These are phyloP conservation scores for Rutidosis leptorrhynchoides DNA, from an alignment of 129 eudicot species.

Conservation along the genomic window DNA sequence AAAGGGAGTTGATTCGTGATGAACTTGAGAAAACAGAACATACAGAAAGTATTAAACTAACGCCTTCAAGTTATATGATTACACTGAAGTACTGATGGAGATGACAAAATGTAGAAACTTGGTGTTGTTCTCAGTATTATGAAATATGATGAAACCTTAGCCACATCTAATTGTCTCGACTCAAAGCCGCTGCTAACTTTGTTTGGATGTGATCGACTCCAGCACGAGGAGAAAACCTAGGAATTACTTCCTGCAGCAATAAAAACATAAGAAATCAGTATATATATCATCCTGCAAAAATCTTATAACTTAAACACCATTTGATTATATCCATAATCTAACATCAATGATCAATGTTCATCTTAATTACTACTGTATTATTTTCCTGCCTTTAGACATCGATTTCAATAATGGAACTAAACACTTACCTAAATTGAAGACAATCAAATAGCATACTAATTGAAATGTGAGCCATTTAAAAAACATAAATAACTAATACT, in stretches of 20 bases:
- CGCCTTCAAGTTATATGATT: background rate
- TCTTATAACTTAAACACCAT: too few species aligned
- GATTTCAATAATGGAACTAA: too few species aligned
- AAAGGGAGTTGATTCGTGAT: too few species aligned
- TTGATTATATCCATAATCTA: too few species aligned
- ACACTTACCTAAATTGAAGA: too few species aligned
- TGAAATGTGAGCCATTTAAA: background rate
- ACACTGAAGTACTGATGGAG: background rate
- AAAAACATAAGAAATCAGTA: background rate
- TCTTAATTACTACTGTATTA: too few species aligned
- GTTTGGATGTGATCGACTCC: slow-evolving; percentile 69
- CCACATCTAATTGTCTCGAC: slow-evolving; percentile 24
- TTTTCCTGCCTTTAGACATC: too few species aligned
- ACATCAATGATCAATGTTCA: too few species aligned
- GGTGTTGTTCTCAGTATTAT: background rate
- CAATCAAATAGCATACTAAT: too few species aligned
- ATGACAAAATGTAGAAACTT: slow-evolving; percentile 24
- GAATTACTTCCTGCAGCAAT: slow-evolving; percentile 73
- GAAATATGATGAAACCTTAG: slow-evolving; percentile 3
- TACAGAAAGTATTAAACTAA: background rate
- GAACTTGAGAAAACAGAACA: background rate
- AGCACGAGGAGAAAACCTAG: slow-evolving; percentile 88
- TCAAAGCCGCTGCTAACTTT: slow-evolving; percentile 66
- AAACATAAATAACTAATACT: background rate
- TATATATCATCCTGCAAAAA: too few species aligned